Percentiles rank a stretch among this genome's conserved stretches.
Evolutionary conservation across 768 basidiomycete genomes (phyloP).

Genomic region (Xerocomus spinulosus): DNA sequence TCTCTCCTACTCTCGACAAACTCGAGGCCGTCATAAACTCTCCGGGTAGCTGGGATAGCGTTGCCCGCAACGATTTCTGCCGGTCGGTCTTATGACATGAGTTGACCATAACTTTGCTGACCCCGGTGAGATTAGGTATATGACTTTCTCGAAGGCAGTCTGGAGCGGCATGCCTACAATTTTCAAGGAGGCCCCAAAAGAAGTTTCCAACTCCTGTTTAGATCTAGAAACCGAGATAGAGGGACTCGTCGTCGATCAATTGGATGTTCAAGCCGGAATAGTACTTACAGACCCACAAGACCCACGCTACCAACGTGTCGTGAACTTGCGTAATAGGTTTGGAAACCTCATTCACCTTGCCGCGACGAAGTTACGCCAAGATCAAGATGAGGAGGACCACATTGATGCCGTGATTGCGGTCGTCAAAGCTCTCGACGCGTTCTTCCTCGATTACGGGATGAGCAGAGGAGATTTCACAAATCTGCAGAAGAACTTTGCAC

Average conservation of each 20-base stretch:
- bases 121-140: slow-evolving; percentile 40
- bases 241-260: slow-evolving; percentile 61
- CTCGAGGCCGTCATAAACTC: slow-evolving; percentile 58
- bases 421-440: slow-evolving; percentile 70
- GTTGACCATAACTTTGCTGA: slow-evolving; percentile 1
- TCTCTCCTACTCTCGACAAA: slow-evolving; percentile 58
- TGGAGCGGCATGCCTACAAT: slow-evolving; percentile 77
- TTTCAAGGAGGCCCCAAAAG: slow-evolving; percentile 52
- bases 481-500: slow-evolving; percentile 46
- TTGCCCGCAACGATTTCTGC: slow-evolving; percentile 79
- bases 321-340: slow-evolving; percentile 54
- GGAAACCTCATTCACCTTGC: slow-evolving; percentile 67
- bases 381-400: slow-evolving; percentile 69
- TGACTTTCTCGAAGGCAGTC: slow-evolving; percentile 68
- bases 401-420: slow-evolving; percentile 80
- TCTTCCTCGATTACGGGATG: slow-evolving; percentile 67
- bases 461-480: slow-evolving; percentile 53
- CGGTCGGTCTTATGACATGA: slow-evolving; percentile 42
- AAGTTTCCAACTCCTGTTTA: slow-evolving; percentile 52
- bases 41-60: slow-evolving; percentile 57
- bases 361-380: slow-evolving; percentile 56
- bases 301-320: slow-evolving; percentile 64
- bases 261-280: slow-evolving; percentile 72
- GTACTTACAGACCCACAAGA: slow-evolving; percentile 69
- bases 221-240: slow-evolving; percentile 60